phyloP scores from a whole-genome alignment of 2,329 filamentous ascomycete species.

The Aureobasidium sp. region DNA sequence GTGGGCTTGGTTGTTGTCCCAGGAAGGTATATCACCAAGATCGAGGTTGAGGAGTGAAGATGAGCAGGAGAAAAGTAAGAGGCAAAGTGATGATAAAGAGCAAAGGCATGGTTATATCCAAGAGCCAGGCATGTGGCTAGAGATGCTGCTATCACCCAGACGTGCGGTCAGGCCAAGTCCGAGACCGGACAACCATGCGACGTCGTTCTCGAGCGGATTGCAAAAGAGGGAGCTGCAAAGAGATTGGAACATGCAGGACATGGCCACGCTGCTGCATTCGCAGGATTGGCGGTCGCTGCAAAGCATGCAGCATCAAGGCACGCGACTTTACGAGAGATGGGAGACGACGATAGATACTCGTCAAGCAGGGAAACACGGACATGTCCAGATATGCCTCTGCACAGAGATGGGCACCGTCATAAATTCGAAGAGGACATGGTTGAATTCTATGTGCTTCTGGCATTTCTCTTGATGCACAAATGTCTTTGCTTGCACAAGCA shows the following conservation, averaged over 20 bases:
- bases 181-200: too few relatives aligned
- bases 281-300: not conserved
- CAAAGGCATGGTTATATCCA: not conserved
- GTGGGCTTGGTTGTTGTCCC: conserved; percentile 87
- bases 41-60: conserved; percentile 67
- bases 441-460: not conserved
- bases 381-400: too few relatives aligned
- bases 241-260: not conserved
- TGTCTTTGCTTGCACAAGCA: not conserved
- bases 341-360: not conserved
- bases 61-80: not conserved
- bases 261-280: not conserved
- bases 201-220: too few relatives aligned
- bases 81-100: not conserved
- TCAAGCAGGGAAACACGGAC: too few relatives aligned
- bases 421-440: not conserved
- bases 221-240: not conserved
- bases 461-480: not conserved
- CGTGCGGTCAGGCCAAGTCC: not conserved
- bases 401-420: too few relatives aligned
- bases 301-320: not conserved
- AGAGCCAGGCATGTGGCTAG: not conserved
- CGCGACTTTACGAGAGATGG: not conserved
- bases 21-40: conserved; percentile 73
- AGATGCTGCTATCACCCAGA: not conserved